phyloP scores from a whole-genome alignment of 805 yeast species.

The Yarrowia yakushimensis region DNA sequence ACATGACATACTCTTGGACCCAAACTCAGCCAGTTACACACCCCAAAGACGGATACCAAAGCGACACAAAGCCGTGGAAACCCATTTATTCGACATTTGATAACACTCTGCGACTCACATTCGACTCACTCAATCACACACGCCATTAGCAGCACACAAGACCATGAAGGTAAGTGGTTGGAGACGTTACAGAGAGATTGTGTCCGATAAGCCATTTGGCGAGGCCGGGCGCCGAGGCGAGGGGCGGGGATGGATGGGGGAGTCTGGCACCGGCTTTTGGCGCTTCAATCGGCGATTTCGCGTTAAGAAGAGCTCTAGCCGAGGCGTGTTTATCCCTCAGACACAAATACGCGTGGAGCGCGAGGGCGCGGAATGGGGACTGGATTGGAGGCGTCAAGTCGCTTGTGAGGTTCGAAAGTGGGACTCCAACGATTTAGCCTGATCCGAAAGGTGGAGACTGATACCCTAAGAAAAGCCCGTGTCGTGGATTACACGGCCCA shows the following conservation, averaged over 20 bases:
- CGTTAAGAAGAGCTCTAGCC: too few relatives aligned
- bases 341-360: neutral
- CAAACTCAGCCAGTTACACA: neutral
- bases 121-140: neutral
- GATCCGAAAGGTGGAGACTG: too few relatives aligned
- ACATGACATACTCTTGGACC: neutral
- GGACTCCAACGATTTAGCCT: too few relatives aligned
- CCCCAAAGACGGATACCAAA: neutral
- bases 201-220: neutral
- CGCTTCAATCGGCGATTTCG: too few relatives aligned
- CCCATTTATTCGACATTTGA: neutral
- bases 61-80: neutral
- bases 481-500: too few relatives aligned
- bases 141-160: neutral
- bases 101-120: neutral
- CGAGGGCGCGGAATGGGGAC: too few relatives aligned
- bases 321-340: neutral
- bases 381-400: too few relatives aligned
- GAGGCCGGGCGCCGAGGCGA: too few relatives aligned
- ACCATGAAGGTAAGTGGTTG: conserved; percentile 24
- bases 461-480: too few relatives aligned
- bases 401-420: too few relatives aligned
- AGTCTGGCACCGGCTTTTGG: neutral
- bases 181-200: conserved; percentile 1
- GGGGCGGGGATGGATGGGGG: too few relatives aligned